A percentile compares a stretch with the other conserved stretches of the same genome.
Evolutionary conservation across 495 filamentous ascomycete species (phyloP).

Genomic region (Evansstolkia leycettana): DNA sequence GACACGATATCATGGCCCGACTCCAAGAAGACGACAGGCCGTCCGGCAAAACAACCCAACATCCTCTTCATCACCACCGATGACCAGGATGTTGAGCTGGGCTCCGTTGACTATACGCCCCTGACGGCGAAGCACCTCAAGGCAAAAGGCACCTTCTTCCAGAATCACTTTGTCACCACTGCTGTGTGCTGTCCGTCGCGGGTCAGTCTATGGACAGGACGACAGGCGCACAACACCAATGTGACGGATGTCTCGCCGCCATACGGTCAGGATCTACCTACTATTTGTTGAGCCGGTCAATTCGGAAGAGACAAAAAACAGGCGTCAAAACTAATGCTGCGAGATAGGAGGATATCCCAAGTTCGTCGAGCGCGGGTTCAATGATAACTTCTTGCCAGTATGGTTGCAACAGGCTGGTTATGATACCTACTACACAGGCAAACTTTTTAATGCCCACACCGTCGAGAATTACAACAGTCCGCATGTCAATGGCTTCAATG

Average conservation of each 20-base stretch:
- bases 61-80: conserved; percentile 48
- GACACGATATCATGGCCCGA: background rate
- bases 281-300: no score
- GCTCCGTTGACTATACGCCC: conserved; percentile 43
- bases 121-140: conserved; percentile 32
- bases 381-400: conserved; percentile 47
- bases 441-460: conserved; percentile 49
- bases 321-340: no score
- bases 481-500: conserved; percentile 35
- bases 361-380: conserved; percentile 44
- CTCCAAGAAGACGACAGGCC: background rate
- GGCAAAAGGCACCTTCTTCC: conserved; percentile 35
- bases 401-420: conserved; percentile 55
- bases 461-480: conserved; percentile 41
- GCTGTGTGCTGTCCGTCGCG: conserved; percentile 48
- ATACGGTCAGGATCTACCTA: conserved; percentile 38
- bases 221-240: conserved; percentile 55
- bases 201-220: conserved; percentile 46
- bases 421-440: conserved; percentile 54
- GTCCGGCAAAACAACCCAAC: conserved; percentile 21
- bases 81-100: conserved; percentile 44
- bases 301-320: no score
- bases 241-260: conserved; percentile 51
- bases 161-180: conserved; percentile 42
- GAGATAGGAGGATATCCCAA: conserved; percentile 50